Evolutionary conservation across 2,329 filamentous ascomycete genomes (phyloP), one percentile per base, ranked within the genome.

Genomic region (Lasiodiplodia sp.): DNA sequence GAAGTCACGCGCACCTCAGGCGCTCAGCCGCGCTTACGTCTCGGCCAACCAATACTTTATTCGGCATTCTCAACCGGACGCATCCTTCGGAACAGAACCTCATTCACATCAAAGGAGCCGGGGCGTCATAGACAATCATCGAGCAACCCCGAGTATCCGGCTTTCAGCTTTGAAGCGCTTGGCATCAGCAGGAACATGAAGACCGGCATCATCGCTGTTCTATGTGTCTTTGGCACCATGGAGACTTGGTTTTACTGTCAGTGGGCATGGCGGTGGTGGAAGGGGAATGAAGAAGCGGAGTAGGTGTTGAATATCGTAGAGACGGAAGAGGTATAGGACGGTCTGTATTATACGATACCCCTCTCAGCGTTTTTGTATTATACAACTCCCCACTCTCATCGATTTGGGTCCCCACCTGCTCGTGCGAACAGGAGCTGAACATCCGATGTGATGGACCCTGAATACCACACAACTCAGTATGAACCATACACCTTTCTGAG

Each of bases 181-280:
- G 57, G 57, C 12, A 23, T 60, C 6, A 60, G 38, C 57, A 60
- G n/a, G 23, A 60, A 60, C 21, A 60, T 60, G 57, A 44, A 25
- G 18, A 28, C 47, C 23, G 57, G 37, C 6, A 10, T 47, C 21
- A 23, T 60, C 14, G 16, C 38, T 38, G 8, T 60, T 7, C 23
- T 60, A 6, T n/a, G 38, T 3, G 44, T 60, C 21, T 60, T 28
- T 12, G 57, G 57, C 10, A 47, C 57, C 4, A 31, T 60, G 37
- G 57, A 60, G 23, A 60, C 57, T 4, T 60, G 38, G 37, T 60
- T 60, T 14, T 60, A 47, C 10, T 60, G 18, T 7, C 57, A 31
- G 38, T 60, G 57, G 57, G 38, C 38, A 14, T 38, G 37, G 21
- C 37, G 38, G 14, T 60, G 57, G 57, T 60, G 57, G 57, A 60